Base-by-base conservation (phyloP, 768 basidiomycete species). In the Cystofilobasidium macerans region DNA sequence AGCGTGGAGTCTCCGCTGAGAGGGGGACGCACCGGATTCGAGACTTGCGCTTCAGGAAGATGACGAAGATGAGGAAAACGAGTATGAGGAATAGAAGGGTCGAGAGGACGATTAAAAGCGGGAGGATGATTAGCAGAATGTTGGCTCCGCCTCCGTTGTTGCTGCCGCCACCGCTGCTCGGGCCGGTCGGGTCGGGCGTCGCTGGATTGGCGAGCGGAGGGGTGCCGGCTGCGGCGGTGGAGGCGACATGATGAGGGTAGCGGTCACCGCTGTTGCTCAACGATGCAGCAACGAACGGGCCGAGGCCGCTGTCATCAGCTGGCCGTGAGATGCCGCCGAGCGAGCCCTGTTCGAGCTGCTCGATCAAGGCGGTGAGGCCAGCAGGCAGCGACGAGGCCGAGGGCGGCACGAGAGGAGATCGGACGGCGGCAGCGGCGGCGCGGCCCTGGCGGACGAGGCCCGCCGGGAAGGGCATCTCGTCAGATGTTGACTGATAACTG, bases 81-180 rank as follows among this genome's bases (percentile, higher is more conserved):
- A 97, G 81, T 69, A 97, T 83, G 61, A 98, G 85, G 76, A 97
- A 87, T 61, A 99, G 82, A 70, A 98, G 87, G 7, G 90, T 90
- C 28, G 89, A 86, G 38, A 97, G 82, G 56, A 98, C 87, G 78
- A 97, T 88, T 73, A 98, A 85, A 62, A 99, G 82, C 32, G 94
- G 94, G 8, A 99, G 83, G 67, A 99, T 84, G 72, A 98, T 84
- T 73, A 88, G 82, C 68, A 89, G 83, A 35, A 86, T 82, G 72
- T 89, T 62, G 35, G 13, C 60, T 40, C 40, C 60, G 45, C 45
- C 38, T 40, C 45, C 45, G 26, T 16, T 32, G 51, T 16, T 14
- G 6, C 36, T 14, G 14, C 36, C 14, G 7, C 36, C 36, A 14
- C 14, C 36, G 7, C 8, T 14, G 24, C 12, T 9, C 20, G 16